Conservation (phyloP, 176 grass and related monocot genomes). For the Ensete glaucum region DNA sequence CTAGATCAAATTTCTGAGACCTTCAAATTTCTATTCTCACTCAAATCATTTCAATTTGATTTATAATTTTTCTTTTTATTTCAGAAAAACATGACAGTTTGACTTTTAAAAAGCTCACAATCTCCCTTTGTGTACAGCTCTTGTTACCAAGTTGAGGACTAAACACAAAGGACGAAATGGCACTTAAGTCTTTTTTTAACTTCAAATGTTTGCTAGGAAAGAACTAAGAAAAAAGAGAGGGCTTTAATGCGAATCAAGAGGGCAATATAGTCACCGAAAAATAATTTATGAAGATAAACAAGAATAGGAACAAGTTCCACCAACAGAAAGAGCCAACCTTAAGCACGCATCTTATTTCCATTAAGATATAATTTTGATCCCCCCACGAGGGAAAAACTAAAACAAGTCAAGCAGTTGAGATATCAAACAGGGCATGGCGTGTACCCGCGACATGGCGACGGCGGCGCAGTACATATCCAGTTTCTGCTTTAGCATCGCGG, state of each 20-base stretch:
- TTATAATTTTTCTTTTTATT: no score
- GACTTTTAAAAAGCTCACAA: no score
- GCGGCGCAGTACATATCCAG: slow-evolving; percentile 52
- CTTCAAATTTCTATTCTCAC: no score
- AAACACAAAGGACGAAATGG: background rate
- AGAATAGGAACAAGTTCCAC: background rate
- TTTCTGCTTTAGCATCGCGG: slow-evolving; percentile 42
- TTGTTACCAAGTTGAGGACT: background rate
- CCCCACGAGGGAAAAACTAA: no score
- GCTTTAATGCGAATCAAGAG: background rate
- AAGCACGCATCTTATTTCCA: no score
- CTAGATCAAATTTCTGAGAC: no score
- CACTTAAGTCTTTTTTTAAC: background rate
- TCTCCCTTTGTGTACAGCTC: no score
- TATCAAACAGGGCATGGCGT: background rate
- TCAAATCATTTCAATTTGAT: no score
- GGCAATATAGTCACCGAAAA: background rate
- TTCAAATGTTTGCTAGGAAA: background rate
- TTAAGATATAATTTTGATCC: no score
- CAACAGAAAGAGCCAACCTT: background rate
- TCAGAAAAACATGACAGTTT: no score
- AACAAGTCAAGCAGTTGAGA: no score
- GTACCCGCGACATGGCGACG: slow-evolving; percentile 68
- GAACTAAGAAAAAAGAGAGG: background rate
- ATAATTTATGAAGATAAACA: background rate